Conservation (phyloP, 371 early-diverging fungal species). For the Phascolomyces articulosus region DNA sequence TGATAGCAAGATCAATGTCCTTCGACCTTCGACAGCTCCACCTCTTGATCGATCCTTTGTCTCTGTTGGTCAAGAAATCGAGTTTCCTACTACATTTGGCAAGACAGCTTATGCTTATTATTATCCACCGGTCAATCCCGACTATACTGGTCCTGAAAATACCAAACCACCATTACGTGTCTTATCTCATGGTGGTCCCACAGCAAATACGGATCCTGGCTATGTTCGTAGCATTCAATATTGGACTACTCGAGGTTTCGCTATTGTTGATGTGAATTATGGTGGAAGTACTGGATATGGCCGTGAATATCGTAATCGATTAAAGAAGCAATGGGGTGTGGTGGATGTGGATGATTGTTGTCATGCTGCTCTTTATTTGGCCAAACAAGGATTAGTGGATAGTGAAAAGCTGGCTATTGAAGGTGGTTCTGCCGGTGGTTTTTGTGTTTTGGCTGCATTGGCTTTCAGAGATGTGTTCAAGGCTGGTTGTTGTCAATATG, state of each 20-base stretch:
- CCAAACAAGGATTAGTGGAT: slow-evolving; percentile 62
- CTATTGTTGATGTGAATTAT: slow-evolving; percentile 76
- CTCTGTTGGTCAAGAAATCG: slow-evolving; percentile 65
- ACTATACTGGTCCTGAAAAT: slow-evolving; percentile 53
- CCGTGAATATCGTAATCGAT: slow-evolving; percentile 71
- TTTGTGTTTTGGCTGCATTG: slow-evolving; percentile 50
- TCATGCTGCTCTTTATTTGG: slow-evolving; percentile 69
- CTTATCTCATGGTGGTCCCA: slow-evolving; percentile 78
- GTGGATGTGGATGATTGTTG: slow-evolving; percentile 82
- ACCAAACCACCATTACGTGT: slow-evolving; percentile 71
- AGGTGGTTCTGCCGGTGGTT: slow-evolving; percentile 78
- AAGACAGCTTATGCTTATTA: slow-evolving; percentile 60
- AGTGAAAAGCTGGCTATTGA: slow-evolving; percentile 62
- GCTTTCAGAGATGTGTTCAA: slow-evolving; percentile 78
- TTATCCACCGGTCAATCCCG: slow-evolving; percentile 70
- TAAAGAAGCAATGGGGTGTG: slow-evolving; percentile 69
- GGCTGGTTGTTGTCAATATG: slow-evolving; percentile 70
- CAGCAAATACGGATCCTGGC: slow-evolving; percentile 34
- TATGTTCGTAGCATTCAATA: slow-evolving; percentile 62
- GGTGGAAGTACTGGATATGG: slow-evolving; percentile 81
- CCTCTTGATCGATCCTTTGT: slow-evolving; percentile 50
- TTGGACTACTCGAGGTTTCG: slow-evolving; percentile 82
- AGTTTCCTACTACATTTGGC: slow-evolving; percentile 59
- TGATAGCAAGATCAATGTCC: slow-evolving; percentile 15
- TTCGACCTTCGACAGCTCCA: slow-evolving; percentile 18